A percentile compares a stretch with the other conserved stretches of the same genome.
Evolutionary conservation across 2,329 filamentous ascomycete species (phyloP).

Genomic region (Neoscytalidium dimidiatum): DNA sequence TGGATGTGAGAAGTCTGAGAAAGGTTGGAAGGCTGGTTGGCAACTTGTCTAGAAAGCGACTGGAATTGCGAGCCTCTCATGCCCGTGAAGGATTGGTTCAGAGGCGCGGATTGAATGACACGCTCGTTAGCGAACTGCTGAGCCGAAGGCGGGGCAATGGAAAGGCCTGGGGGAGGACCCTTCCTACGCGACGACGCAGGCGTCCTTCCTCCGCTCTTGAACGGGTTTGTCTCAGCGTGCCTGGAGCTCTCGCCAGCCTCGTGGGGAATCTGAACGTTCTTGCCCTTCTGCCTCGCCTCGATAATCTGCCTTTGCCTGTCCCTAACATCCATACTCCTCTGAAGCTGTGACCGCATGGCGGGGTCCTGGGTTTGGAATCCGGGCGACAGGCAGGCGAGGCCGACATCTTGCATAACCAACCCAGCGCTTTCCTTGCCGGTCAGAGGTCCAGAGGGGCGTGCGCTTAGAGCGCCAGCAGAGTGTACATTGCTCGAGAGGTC

Average conservation of each 20-base stretch:
- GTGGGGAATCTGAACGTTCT: constrained; percentile 29
- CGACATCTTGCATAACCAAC: constrained; percentile 86
- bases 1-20: constrained; percentile 88
- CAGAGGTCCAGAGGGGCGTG: constrained; percentile 69
- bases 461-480: constrained; percentile 52
- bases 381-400: constrained; percentile 89
- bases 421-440: constrained; percentile 73
- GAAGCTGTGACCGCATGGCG: constrained; percentile 92
- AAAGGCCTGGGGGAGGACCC: constrained; percentile 81
- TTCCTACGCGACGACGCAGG: constrained; percentile 73
- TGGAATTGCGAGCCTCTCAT: constrained; percentile 67
- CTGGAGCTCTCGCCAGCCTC: constrained; percentile 31
- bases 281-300: constrained; percentile 77
- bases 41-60: constrained; percentile 73
- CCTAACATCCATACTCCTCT: constrained; percentile 88
- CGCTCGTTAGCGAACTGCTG: constrained; percentile 91
- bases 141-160: constrained; percentile 92
- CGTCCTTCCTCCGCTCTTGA: constrained; percentile 58
- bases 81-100: constrained; percentile 94
- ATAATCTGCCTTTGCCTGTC: constrained; percentile 96
- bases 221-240: constrained; percentile 42
- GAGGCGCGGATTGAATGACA: constrained; percentile 93
- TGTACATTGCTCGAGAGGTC: constrained; percentile 65
- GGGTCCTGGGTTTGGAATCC: constrained; percentile 96
- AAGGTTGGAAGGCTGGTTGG: constrained; percentile 79